Percentiles rank a stretch among this genome's conserved stretches.
These are phyloP conservation scores for Trametes coccinea DNA, from an alignment of 768 basidiomycete genomes.

Conservation along the genomic window DNA sequence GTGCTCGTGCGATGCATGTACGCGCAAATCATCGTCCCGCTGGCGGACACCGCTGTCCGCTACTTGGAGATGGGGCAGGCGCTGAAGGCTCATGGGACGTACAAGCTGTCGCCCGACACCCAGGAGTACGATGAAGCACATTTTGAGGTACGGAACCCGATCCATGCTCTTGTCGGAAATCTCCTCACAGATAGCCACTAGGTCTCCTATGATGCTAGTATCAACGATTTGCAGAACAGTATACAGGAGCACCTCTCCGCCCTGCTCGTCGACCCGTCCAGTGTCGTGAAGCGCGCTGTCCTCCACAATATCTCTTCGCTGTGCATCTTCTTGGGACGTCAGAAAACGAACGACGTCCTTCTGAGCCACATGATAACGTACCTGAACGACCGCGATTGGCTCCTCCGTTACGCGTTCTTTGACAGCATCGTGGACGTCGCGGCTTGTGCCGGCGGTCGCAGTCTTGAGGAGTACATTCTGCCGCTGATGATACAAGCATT, in stretches of 20 bases:
- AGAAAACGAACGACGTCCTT: constrained; percentile 92
- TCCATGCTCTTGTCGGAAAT: not conserved
- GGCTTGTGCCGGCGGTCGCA: constrained; percentile 87
- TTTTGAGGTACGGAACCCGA: constrained; percentile 61
- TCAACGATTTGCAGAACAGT: constrained; percentile 80
- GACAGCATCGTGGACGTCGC: constrained; percentile 96
- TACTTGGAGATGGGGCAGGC: constrained; percentile 96
- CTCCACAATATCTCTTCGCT: constrained; percentile 83
- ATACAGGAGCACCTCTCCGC: constrained; percentile 87
- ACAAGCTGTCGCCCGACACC: constrained; percentile 60
- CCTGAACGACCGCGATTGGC: constrained; percentile 91
- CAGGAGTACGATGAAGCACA: constrained; percentile 78
- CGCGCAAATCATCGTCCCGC: constrained; percentile 80
- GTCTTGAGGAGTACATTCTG: constrained; percentile 94
- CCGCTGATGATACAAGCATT: constrained; percentile 95
- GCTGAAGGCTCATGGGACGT: constrained; percentile 77
- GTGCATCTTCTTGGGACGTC: constrained; percentile 91
- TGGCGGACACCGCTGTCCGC: constrained; percentile 83
- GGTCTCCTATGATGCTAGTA: constrained; percentile 88
- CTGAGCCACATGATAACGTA: constrained; percentile 86
- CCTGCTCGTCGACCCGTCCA: constrained; percentile 85
- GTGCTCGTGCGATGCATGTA: constrained; percentile 77
- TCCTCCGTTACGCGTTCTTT: constrained; percentile 88
- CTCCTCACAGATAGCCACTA: constrained; percentile 31
- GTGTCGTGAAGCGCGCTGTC: constrained; percentile 89